These are phyloP conservation scores for Maudiozyma pseudohumilis DNA, from an alignment of 805 yeast species.

Conservation along the genomic window DNA sequence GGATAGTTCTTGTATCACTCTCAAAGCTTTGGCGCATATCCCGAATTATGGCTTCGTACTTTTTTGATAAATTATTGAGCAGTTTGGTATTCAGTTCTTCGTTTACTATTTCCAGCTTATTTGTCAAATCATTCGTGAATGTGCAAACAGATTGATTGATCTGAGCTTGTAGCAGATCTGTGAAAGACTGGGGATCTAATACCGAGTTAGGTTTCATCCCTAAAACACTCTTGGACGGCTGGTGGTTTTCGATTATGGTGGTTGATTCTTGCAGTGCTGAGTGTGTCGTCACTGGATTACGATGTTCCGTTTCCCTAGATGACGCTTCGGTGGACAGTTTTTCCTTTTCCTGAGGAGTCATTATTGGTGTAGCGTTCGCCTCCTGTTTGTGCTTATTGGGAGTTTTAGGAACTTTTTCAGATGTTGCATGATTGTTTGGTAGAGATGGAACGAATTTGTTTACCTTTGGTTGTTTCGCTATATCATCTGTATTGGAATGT, in stretches of 20 bases:
- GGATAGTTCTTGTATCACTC: constrained; percentile 31
- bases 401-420: no score
- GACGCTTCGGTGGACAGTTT: no score
- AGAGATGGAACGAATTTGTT: background rate
- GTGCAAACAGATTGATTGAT: constrained; percentile 27
- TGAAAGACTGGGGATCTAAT: constrained; percentile 16
- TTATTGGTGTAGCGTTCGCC: no score
- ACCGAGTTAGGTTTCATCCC: background rate
- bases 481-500: background rate
- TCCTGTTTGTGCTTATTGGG: no score
- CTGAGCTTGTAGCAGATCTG: constrained; percentile 30
- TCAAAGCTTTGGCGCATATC: constrained; percentile 29
- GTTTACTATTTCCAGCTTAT: constrained; percentile 30
- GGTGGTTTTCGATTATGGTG: no score
- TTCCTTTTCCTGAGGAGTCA: no score
- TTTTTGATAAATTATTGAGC: constrained; percentile 27
- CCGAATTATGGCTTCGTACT: constrained; percentile 28
- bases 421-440: background rate
- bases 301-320: no score
- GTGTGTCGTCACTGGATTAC: no score
- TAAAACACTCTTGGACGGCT: no score
- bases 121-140: constrained; percentile 29
- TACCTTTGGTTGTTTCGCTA: background rate
- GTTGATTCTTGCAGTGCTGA: no score
- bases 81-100: constrained; percentile 30